Conservation (phyloP, 148 eudicot genomes). For the Silene uniflora region DNA sequence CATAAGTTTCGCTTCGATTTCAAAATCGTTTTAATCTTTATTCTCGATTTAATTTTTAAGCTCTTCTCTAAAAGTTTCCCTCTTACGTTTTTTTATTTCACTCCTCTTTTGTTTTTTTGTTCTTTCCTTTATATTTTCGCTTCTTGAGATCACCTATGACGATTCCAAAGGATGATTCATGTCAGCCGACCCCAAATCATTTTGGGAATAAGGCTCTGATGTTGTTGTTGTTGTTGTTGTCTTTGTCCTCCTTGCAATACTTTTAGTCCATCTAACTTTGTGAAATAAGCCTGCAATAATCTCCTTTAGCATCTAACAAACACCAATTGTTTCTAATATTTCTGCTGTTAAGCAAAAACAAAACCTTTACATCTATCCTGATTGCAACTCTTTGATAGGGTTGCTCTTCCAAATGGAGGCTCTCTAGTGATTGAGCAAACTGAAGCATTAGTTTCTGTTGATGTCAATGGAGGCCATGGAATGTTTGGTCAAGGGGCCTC, state of each 20-base stretch:
- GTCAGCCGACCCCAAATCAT: too few relatives aligned
- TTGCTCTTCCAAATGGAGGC: conserved; percentile 81
- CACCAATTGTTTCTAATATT: background rate
- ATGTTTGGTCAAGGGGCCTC: conserved; percentile 89
- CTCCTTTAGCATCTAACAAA: background rate
- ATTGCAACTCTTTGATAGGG: conserved; percentile 43
- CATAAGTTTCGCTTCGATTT: too few relatives aligned
- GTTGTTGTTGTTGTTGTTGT: too few relatives aligned
- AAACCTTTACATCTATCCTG: conserved; percentile 20
- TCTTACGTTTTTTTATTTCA: too few relatives aligned
- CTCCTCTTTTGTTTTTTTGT: too few relatives aligned
- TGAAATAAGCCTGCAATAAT: background rate
- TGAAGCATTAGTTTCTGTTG: conserved; percentile 92
- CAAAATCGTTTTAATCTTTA: too few relatives aligned
- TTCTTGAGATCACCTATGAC: too few relatives aligned
- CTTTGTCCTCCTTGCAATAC: background rate
- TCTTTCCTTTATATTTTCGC: too few relatives aligned
- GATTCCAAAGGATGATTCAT: too few relatives aligned
- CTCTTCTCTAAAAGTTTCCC: too few relatives aligned
- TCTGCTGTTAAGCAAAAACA: background rate
- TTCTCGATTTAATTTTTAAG: too few relatives aligned
- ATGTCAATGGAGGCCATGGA: conserved; percentile 91
- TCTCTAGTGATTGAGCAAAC: conserved; percentile 94
- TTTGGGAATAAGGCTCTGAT: too few relatives aligned
- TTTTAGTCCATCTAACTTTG: background rate